Evolutionary conservation across 164 flowering plant species (phyloP).

Genomic region (Tetrastigma voinierianum): DNA sequence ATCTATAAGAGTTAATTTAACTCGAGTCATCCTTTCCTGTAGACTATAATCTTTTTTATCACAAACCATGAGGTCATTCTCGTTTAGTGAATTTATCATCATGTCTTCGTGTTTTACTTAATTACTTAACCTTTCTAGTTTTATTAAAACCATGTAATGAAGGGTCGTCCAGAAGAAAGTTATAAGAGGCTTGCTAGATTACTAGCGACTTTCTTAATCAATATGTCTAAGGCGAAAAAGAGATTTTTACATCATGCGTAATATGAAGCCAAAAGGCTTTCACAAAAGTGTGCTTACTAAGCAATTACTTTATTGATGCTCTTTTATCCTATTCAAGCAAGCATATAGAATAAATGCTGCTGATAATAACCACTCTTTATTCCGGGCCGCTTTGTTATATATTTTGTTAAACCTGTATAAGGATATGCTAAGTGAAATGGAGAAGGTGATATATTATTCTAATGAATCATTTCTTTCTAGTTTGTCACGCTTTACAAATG

Average conservation of each 20-base stretch:
- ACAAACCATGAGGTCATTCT: too few relatives aligned
- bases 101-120: too few relatives aligned
- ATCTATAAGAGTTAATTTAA: not conserved
- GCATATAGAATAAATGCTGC: not conserved
- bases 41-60: too few relatives aligned
- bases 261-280: slow-evolving; percentile 75
- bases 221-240: slow-evolving; percentile 71
- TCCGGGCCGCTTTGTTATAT: too few relatives aligned
- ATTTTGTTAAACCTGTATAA: too few relatives aligned
- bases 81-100: too few relatives aligned
- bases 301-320: not conserved
- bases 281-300: slow-evolving; percentile 52
- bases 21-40: too few relatives aligned
- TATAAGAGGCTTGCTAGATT: slow-evolving; percentile 77
- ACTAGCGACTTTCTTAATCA: slow-evolving; percentile 64
- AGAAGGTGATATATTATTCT: too few relatives aligned
- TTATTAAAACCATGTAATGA: slow-evolving; percentile 12
- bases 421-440: too few relatives aligned
- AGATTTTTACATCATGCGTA: slow-evolving; percentile 60
- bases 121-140: not conserved
- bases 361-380: too few relatives aligned
- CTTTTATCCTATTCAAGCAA: not conserved
- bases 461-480: too few relatives aligned
- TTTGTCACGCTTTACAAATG: too few relatives aligned
- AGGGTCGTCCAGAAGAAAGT: slow-evolving; percentile 90